phyloP scores from a whole-genome alignment of 495 filamentous ascomycete species.

The Aspergillus egyptiacus region DNA sequence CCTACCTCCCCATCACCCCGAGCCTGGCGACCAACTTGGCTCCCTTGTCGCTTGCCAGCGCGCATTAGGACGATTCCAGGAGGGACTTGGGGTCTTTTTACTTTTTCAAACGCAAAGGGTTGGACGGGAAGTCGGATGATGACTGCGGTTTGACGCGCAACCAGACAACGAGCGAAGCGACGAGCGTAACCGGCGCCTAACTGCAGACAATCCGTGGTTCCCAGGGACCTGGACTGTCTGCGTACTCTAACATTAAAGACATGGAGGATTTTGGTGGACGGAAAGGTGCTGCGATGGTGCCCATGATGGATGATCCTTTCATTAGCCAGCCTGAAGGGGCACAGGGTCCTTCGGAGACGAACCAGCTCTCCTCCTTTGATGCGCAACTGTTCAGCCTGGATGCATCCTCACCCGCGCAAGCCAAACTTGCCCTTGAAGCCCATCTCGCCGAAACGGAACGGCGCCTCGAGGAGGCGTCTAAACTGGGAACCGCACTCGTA shows the following conservation, averaged over 20 bases:
- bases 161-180: slow-evolving; percentile 19
- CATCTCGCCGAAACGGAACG: slow-evolving; percentile 88
- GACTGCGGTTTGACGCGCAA: slow-evolving; percentile 27
- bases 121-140: slow-evolving; percentile 26
- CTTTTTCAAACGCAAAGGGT: not conserved
- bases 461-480: slow-evolving; percentile 83
- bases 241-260: not conserved
- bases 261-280: slow-evolving; percentile 11
- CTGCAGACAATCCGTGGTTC: slow-evolving; percentile 24
- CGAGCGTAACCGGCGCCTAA: slow-evolving; percentile 24
- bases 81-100: not conserved
- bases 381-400: slow-evolving; percentile 71
- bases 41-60: slow-evolving; percentile 36
- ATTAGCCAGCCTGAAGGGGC: slow-evolving; percentile 33
- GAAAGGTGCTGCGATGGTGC: slow-evolving; percentile 21
- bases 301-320: slow-evolving; percentile 52
- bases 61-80: slow-evolving; percentile 6
- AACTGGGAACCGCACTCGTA: slow-evolving; percentile 76
- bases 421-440: slow-evolving; percentile 81
- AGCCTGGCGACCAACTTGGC: slow-evolving; percentile 12
- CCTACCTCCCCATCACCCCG: not conserved
- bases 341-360: slow-evolving; percentile 44
- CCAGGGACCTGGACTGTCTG: slow-evolving; percentile 20
- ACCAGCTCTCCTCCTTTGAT: slow-evolving; percentile 76
- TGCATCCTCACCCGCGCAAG: slow-evolving; percentile 72